Evolutionary conservation across 352 stramenopile species (phyloP).

Genomic region (Globisporangium recalcitrans): DNA sequence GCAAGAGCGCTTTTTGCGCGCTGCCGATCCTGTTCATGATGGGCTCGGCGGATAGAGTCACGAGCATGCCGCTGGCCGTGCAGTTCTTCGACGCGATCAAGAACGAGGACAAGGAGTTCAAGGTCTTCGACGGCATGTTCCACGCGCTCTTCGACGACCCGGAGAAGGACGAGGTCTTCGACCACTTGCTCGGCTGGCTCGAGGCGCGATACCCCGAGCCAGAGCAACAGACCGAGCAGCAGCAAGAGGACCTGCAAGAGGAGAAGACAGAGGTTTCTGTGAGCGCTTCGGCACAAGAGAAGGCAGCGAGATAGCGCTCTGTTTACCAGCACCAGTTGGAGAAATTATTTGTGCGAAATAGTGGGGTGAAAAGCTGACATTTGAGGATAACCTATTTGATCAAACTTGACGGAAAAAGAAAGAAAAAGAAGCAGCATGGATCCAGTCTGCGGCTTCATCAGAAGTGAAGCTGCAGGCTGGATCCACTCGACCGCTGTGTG

Average conservation of each 20-base stretch:
- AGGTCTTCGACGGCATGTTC: conserved; percentile 41
- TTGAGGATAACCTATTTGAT: not conserved
- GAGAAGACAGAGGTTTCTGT: no score
- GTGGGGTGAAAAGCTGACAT: no score
- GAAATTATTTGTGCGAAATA: no score
- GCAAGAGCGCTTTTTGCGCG: conserved; percentile 22
- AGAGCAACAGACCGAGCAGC: not conserved
- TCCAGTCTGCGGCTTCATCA: no score
- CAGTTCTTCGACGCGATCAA: conserved; percentile 32
- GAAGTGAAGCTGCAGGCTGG: no score
- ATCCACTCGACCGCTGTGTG: no score
- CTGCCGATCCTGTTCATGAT: conserved; percentile 28
- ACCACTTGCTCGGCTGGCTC: conserved; percentile 37
- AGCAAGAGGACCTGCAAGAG: no score
- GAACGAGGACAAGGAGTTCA: conserved; percentile 49
- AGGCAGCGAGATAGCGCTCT: not conserved
- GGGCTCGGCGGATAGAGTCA: conserved; percentile 43
- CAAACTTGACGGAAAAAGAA: no score
- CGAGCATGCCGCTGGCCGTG: conserved; percentile 31
- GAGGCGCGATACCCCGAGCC: conserved; percentile 24
- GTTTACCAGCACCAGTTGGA: no score
- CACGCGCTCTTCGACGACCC: conserved; percentile 60
- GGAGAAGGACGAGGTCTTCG: conserved; percentile 42
- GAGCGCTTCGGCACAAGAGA: not conserved
- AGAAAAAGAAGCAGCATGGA: no score